Evolutionary conservation across 306 rosid species (phyloP).

Genomic region (Lotus japonicus): DNA sequence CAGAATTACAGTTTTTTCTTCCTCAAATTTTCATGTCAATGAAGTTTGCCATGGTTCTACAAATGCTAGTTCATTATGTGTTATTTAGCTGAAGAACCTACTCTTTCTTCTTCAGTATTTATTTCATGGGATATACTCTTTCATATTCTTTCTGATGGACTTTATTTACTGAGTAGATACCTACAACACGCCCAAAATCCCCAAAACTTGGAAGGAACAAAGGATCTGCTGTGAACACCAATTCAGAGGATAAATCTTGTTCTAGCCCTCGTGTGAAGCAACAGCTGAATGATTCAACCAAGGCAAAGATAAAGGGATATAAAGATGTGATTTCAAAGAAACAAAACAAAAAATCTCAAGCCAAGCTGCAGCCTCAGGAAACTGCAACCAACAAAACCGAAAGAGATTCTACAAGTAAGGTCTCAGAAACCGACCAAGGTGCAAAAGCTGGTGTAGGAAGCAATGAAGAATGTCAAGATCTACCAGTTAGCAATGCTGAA

Average conservation of each 20-base stretch:
- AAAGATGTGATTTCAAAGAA: constrained; percentile 53
- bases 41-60: neutral
- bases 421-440: constrained; percentile 23
- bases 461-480: constrained; percentile 34
- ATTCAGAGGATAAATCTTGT: constrained; percentile 40
- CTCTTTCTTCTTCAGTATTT: neutral
- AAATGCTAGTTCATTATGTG: neutral
- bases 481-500: constrained; percentile 20
- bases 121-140: neutral
- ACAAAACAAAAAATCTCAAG: constrained; percentile 43
- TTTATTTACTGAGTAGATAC: constrained; percentile 48
- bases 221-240: constrained; percentile 34
- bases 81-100: neutral
- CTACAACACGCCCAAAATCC: constrained; percentile 83
- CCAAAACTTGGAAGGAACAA: constrained; percentile 90
- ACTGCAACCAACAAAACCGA: constrained; percentile 2
- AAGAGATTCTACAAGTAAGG: constrained; percentile 26
- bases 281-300: constrained; percentile 41
- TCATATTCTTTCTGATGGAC: neutral
- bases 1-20: neutral
- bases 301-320: constrained; percentile 27
- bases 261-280: constrained; percentile 42
- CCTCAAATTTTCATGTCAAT: neutral
- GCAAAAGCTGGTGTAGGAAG: constrained; percentile 24
- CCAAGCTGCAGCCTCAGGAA: constrained; percentile 41